Conservation (phyloP, 2,329 filamentous ascomycete species). For the Diaporthe velutina region DNA sequence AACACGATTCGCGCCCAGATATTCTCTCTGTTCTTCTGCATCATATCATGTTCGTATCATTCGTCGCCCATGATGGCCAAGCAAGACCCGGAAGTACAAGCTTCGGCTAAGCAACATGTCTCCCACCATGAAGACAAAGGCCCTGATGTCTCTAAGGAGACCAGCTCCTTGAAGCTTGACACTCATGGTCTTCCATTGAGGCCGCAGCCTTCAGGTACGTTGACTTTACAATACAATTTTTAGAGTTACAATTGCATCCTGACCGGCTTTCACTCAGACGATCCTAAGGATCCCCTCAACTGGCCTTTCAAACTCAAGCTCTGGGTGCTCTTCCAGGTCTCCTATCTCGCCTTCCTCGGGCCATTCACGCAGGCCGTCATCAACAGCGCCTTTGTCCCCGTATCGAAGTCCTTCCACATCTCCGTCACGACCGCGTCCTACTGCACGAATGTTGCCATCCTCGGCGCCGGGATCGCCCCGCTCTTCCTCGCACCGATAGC, state of each 20-base stretch:
- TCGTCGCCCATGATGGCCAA: not conserved
- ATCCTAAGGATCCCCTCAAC: conserved; percentile 10
- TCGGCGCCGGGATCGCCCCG: conserved; percentile 9
- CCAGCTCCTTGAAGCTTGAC: not conserved
- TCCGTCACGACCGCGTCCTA: not conserved
- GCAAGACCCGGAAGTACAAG: not conserved
- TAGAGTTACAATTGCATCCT: not conserved
- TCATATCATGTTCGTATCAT: not conserved
- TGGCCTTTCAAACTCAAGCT: conserved; percentile 3
- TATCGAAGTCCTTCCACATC: not conserved
- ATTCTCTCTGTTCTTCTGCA: not conserved
- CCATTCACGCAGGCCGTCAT: not conserved
- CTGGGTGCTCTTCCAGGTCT: conserved; percentile 20
- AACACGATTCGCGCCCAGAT: not conserved
- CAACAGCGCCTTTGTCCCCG: conserved; percentile 14
- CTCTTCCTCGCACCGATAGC: conserved; percentile 14
- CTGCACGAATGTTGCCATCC: conserved; percentile 6
- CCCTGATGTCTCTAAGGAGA: not conserved
- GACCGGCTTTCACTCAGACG: not conserved
- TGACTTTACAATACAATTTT: not conserved
- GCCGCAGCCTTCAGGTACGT: conserved; percentile 2
- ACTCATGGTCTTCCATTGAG: conserved; percentile 8
- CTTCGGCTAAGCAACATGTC: not conserved
- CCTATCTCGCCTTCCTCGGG: not conserved
- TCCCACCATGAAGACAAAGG: not conserved